phyloP scores from a whole-genome alignment of 352 stramenopile genomes.

The Saprolegnia parasitica region DNA sequence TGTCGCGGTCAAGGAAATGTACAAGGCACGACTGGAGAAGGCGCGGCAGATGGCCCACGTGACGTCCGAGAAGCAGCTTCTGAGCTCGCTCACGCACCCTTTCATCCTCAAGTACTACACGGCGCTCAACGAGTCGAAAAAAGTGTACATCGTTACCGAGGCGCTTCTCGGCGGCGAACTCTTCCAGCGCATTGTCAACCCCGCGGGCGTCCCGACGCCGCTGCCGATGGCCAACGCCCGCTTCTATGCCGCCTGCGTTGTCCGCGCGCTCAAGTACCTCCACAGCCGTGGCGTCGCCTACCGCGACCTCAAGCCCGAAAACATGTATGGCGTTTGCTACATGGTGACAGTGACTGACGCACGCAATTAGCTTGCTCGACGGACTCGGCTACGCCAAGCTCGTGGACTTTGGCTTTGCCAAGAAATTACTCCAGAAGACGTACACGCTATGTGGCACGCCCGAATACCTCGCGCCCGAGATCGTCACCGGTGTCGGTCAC shows the following conservation, averaged over 20 bases:
- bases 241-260: slow-evolving; percentile 28
- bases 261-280: slow-evolving; percentile 46
- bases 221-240: slow-evolving; percentile 21
- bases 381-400: slow-evolving; percentile 90
- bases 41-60: slow-evolving; percentile 24
- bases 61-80: slow-evolving; percentile 24
- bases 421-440: slow-evolving; percentile 85
- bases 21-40: slow-evolving; percentile 27
- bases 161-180: slow-evolving; percentile 27
- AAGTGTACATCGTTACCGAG: slow-evolving; percentile 31
- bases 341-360: slow-evolving; percentile 87
- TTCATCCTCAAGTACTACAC: slow-evolving; percentile 30
- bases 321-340: slow-evolving; percentile 85
- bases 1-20: slow-evolving; percentile 31
- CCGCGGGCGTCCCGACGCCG: slow-evolving; percentile 21
- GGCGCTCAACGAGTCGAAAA: slow-evolving; percentile 17
- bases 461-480: slow-evolving; percentile 91
- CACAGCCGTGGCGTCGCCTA: slow-evolving; percentile 69
- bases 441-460: slow-evolving; percentile 92
- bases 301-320: slow-evolving; percentile 85
- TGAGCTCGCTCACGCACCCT: slow-evolving; percentile 5
- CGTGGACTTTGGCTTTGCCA: slow-evolving; percentile 92
- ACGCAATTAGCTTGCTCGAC: slow-evolving; percentile 95
- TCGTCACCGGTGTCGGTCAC: slow-evolving; percentile 88
- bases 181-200: slow-evolving; percentile 29